These are phyloP conservation scores for Lignosus rhinocerotis DNA, from an alignment of 1,284 basidiomycete species.

Conservation along the genomic window DNA sequence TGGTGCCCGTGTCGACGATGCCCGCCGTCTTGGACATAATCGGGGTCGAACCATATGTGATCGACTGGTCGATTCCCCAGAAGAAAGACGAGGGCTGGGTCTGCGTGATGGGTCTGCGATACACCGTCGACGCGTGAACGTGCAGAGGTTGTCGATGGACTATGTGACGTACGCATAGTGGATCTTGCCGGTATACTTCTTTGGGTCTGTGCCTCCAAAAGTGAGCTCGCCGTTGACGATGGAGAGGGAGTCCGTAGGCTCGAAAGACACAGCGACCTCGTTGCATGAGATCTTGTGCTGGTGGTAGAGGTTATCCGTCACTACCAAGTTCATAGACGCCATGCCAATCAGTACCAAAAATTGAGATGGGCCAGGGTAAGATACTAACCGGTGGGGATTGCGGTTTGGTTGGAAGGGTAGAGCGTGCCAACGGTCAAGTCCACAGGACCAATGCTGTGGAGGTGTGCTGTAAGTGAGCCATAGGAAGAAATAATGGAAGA, in stretches of 20 bases:
- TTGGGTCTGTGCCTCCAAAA: constrained; percentile 49
- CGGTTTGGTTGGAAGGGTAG: constrained; percentile 10
- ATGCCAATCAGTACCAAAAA: neutral
- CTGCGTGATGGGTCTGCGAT: constrained; percentile 45
- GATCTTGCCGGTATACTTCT: constrained; percentile 46
- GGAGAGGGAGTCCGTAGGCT: constrained; percentile 37
- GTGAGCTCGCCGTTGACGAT: constrained; percentile 46
- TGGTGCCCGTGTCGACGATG: constrained; percentile 62
- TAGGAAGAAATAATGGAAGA: too few relatives aligned
- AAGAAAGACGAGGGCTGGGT: constrained; percentile 49
- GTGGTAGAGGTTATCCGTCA: constrained; percentile 38
- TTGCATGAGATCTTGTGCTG: constrained; percentile 44
- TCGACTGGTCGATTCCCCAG: constrained; percentile 63
- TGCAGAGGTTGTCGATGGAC: neutral
- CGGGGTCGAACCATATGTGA: constrained; percentile 22
- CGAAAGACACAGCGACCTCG: constrained; percentile 50
- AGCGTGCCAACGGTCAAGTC: constrained; percentile 44
- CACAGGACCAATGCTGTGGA: constrained; percentile 46
- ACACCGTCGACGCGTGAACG: neutral
- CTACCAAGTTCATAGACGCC: constrained; percentile 6
- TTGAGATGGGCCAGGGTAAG: neutral
- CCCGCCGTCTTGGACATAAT: constrained; percentile 53
- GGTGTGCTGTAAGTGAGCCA: constrained; percentile 12
- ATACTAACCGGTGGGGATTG: constrained; percentile 27
- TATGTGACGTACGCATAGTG: constrained; percentile 43